These are phyloP conservation scores for Fusarium setosum DNA, from an alignment of 2,329 filamentous ascomycete genomes.

Conservation along the genomic window DNA sequence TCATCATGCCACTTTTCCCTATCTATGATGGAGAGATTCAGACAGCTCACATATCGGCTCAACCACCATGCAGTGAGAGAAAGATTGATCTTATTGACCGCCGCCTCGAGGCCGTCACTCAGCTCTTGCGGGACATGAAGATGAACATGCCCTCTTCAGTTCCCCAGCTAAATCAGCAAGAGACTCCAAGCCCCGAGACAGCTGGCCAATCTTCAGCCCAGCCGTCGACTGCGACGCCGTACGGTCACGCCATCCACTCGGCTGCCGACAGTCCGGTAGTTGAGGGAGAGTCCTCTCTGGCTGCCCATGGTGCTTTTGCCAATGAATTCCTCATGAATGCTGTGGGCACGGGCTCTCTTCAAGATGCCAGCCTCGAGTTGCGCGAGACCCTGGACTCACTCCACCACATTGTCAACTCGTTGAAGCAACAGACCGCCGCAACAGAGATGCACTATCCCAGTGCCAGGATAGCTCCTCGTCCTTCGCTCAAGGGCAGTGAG, in stretches of 20 bases:
- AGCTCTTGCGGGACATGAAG: slow-evolving; percentile 49
- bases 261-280: slow-evolving; percentile 47
- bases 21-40: background rate
- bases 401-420: slow-evolving; percentile 41
- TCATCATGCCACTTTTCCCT: background rate
- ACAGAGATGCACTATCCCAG: slow-evolving; percentile 40
- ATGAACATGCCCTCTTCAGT: slow-evolving; percentile 33
- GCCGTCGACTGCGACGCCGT: slow-evolving; percentile 29
- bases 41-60: background rate
- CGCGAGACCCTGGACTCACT: slow-evolving; percentile 50
- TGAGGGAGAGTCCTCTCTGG: slow-evolving; percentile 58
- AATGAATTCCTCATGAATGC: slow-evolving; percentile 56
- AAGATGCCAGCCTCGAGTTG: slow-evolving; percentile 46
- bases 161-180: slow-evolving; percentile 16
- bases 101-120: slow-evolving; percentile 48
- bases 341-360: slow-evolving; percentile 44
- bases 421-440: slow-evolving; percentile 39
- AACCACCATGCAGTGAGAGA: slow-evolving; percentile 43
- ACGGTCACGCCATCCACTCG: slow-evolving; percentile 27
- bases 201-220: slow-evolving; percentile 26
- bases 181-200: slow-evolving; percentile 24
- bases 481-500: slow-evolving; percentile 28
- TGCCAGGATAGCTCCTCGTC: slow-evolving; percentile 34
- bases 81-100: slow-evolving; percentile 54
- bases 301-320: slow-evolving; percentile 59